Conservation (phyloP, 495 filamentous ascomycete species). For the Penicillium arizonense region DNA sequence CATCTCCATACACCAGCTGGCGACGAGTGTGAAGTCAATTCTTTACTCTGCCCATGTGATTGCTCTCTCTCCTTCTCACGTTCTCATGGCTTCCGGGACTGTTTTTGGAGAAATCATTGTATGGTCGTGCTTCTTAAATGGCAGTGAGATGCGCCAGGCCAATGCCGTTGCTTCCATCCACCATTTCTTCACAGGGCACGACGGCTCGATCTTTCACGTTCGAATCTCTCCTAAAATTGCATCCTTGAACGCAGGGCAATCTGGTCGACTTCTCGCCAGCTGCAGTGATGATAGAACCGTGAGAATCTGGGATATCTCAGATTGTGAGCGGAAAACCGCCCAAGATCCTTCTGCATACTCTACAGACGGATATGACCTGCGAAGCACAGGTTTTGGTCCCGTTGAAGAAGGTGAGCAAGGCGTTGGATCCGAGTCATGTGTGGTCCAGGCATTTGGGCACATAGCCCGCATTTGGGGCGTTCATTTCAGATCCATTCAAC, state of each 20-base stretch:
- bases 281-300: conserved; percentile 96
- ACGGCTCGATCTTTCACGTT: conserved; percentile 91
- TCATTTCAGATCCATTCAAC: conserved; percentile 52
- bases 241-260: conserved; percentile 26
- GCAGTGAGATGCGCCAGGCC: conserved; percentile 1
- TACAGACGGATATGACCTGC: conserved; percentile 43
- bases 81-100: conserved; percentile 84
- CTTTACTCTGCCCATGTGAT: conserved; percentile 80
- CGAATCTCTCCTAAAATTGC: conserved; percentile 64
- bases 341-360: conserved; percentile 38
- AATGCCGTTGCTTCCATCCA: conserved; percentile 48
- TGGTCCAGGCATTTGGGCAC: conserved; percentile 80
- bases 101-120: conserved; percentile 91
- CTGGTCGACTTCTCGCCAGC: conserved; percentile 68
- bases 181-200: conserved; percentile 79
- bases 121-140: conserved; percentile 65
- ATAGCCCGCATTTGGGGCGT: conserved; percentile 87
- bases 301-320: conserved; percentile 79
- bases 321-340: conserved; percentile 33
- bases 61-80: conserved; percentile 50
- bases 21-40: conserved; percentile 75
- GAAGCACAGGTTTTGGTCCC: conserved; percentile 42
- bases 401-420: conserved; percentile 13
- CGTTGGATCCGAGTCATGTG: conserved; percentile 30
- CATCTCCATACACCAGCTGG: conserved; percentile 41